Base-by-base conservation (phyloP, 495 filamentous ascomycete species). In the Penicillium soppii region DNA sequence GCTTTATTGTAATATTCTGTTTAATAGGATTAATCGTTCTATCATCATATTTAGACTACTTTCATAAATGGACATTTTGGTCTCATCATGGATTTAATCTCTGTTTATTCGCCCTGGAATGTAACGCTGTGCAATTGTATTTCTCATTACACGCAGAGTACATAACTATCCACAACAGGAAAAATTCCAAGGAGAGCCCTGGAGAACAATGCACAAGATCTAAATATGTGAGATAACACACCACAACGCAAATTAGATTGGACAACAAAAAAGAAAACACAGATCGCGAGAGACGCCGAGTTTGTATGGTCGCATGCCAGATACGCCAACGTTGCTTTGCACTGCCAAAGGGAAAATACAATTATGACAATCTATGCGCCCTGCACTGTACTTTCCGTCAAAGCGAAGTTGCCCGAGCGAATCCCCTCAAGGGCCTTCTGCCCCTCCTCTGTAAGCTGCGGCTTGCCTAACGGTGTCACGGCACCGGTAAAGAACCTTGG, bases 401-500 rank as follows among this genome's bases (percentile, higher is more conserved):
- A 61, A 5, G 65, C 68, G 73, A 80, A 91, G 5, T 85, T 66
- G 7, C 75, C 81, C 32, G 72, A 70, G 50, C 88, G 85, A 41
- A 94, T 71, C 16, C 84, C 83, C 53, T 83, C 74, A 8, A 97
- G 76, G 13, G 82, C 88, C 65, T 78, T 74, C 40, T 75, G 71
- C 2, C 92, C 92, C 53, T 94, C 89, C 43, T 87, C 80, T 0
- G 84, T 94, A 57, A 97, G 72, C 47, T 87, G 79, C 1, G 92
- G 92, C 66, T 83, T 88, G 5, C 92, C 91, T 13, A 82, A 67
- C 17, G 88, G 85, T 50, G 86, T 87, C 8, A 86, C 81, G 1
- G 80, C 81, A 8, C 84, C 83, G 4, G 82, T 87, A 65, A 98
- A 98, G 69, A 96, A 98, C 20, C 90, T 76, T n/a, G 94, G 94